Evolutionary conservation across 1,139 yeast genomes (phyloP).

Genomic region (Casaregolazyma suthepensis): DNA sequence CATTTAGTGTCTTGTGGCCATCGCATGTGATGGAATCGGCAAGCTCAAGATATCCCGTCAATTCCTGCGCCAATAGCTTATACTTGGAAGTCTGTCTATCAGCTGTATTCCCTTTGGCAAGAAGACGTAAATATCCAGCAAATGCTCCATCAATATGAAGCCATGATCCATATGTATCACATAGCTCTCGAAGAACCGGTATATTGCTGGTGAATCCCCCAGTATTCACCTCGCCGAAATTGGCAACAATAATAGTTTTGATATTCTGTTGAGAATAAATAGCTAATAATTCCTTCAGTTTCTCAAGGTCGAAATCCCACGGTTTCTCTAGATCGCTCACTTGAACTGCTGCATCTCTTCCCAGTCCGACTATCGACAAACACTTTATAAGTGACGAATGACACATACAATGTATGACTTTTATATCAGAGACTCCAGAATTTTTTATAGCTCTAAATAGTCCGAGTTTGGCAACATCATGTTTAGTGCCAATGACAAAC

Average conservation of each 20-base stretch:
- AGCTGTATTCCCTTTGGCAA: slow-evolving; percentile 11
- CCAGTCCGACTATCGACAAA: slow-evolving; percentile 26
- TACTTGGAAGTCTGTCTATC: slow-evolving; percentile 5
- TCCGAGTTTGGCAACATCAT: slow-evolving; percentile 15
- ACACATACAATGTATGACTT: slow-evolving; percentile 20
- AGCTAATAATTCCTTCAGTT: slow-evolving; percentile 16
- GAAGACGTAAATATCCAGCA: slow-evolving; percentile 20
- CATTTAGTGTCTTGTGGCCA: slow-evolving; percentile 27
- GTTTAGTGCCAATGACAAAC: slow-evolving; percentile 9
- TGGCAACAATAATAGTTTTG: slow-evolving; percentile 21
- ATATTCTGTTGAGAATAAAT: slow-evolving; percentile 4
- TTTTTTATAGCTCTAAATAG: slow-evolving; percentile 15
- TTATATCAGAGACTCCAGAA: slow-evolving; percentile 19
- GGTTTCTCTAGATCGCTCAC: slow-evolving; percentile 13
- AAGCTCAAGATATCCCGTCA: slow-evolving; percentile 22
- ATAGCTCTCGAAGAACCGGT: slow-evolving; percentile 18
- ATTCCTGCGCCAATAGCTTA: slow-evolving; percentile 11
- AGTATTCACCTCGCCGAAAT: slow-evolving; percentile 28
- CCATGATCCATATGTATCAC: slow-evolving; percentile 27
- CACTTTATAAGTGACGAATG: slow-evolving; percentile 26
- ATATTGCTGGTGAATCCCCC: slow-evolving; percentile 23
- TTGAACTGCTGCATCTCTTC: slow-evolving; percentile 18
- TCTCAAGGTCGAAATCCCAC: slow-evolving; percentile 22
- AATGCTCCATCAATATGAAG: slow-evolving; percentile 29
- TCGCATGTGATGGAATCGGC: slow-evolving; percentile 29